Base-by-base conservation (phyloP, 176 grass and related monocot species). In the Triticum monococcum region DNA sequence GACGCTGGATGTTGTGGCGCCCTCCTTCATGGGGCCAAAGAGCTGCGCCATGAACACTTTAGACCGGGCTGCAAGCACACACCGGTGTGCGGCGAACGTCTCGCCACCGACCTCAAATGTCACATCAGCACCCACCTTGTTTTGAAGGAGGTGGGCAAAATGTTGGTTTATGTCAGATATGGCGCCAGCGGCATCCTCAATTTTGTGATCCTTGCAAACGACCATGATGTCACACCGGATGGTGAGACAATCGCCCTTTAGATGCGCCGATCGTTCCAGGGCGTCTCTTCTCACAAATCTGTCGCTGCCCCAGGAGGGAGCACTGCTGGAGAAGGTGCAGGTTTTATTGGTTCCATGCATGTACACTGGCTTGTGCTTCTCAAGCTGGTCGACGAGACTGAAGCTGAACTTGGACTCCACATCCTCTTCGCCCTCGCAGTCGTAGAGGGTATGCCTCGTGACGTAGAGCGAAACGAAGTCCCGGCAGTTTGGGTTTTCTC, bases 11-110 rank as follows among this genome's bases (percentile, higher is more conserved):
- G 20, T 23, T 22, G 56, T 1, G 22, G 5, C n/a, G 36, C 68
- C 68, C 35, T 72, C 68, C 68, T 12, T 23, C 68, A 72, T 72
- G 68, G 68, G 36, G 68, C 68, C 68, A 72, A 72, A 72, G 9
- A 72, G 68, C 20, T 23, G 68, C 5, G 68, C 68, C 9, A 1
- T 23, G 20, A 72, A 72, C 2, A 72, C 68, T 41, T 38, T 72
- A 5, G 68, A 72, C 12, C 68, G 68, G 68, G 10, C 68, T 72
- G 36, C 68, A 41, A 72, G 68, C 36, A 72, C 68, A 23, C 68
- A 72, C 4, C 68, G 68, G 10, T 72, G 68, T 41, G 68, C 68
- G 23, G 68, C 0, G 20, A 72, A 24, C 10, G 0, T 24, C 69
- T 72, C 69, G 2, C 69, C 11, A 1, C 69, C 23, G 22, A 72